phyloP scores from a whole-genome alignment of 1,284 basidiomycete genomes.

The Rhodotorula sp. region DNA sequence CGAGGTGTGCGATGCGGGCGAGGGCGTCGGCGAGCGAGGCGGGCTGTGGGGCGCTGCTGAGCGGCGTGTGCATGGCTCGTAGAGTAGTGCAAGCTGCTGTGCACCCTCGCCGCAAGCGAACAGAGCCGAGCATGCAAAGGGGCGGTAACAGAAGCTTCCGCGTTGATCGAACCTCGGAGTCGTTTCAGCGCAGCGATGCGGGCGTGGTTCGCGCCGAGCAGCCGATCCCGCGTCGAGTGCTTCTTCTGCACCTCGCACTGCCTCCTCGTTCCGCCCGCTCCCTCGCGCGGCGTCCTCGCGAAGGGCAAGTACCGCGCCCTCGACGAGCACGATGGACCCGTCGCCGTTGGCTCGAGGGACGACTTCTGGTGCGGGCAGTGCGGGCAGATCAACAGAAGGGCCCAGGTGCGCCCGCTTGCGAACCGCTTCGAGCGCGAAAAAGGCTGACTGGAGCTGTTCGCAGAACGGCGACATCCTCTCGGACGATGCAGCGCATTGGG shows the following conservation, averaged over 20 bases:
- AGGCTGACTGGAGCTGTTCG: no score
- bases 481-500: conserved; percentile 83
- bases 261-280: background rate
- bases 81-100: accelerated
- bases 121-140: background rate
- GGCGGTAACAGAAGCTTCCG: background rate
- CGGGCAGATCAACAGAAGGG: conserved; percentile 12
- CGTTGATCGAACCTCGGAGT: no score
- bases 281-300: background rate
- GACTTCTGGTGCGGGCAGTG: conserved; percentile 23
- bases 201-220: conserved; percentile 1
- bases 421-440: accelerated
- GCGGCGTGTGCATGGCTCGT: background rate
- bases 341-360: conserved; percentile 6
- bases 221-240: conserved; percentile 6
- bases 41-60: background rate
- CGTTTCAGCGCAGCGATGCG: background rate
- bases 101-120: no score
- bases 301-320: conserved; percentile 19
- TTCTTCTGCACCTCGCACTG: conserved; percentile 23
- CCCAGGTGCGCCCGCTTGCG: background rate
- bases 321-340: conserved; percentile 1
- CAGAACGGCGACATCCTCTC: conserved; percentile 70
- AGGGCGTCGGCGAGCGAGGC: conserved; percentile 15
- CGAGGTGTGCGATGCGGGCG: conserved; percentile 14